Evolutionary conservation across 2,329 filamentous ascomycete genomes (phyloP).

Genomic region (Rutstroemia sp.): DNA sequence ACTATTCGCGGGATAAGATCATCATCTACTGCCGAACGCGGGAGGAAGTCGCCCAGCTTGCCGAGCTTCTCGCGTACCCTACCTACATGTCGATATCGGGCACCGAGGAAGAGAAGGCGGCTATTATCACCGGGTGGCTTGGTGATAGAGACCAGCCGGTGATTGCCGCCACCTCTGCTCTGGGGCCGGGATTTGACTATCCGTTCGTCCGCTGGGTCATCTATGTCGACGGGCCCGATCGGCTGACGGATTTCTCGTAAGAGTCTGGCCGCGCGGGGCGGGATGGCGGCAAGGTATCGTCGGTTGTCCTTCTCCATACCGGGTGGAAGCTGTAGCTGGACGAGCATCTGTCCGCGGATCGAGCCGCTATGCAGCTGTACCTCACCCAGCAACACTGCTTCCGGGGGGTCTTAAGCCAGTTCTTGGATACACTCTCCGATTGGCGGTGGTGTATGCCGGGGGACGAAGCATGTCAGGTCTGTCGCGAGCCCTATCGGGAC

Average conservation of each 20-base stretch:
- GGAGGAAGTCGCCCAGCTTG: neutral
- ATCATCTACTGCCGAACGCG: conserved; percentile 13
- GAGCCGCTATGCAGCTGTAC: conserved; percentile 12
- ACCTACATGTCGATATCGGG: no score
- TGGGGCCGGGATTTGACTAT: conserved; percentile 7
- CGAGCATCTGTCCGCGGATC: neutral
- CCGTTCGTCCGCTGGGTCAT: conserved; percentile 3
- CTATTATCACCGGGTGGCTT: conserved; percentile 9
- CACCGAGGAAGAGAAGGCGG: conserved; percentile 7
- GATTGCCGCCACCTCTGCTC: conserved; percentile 9
- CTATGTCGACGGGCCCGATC: conserved; percentile 1
- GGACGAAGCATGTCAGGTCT: no score
- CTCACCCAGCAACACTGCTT: conserved; percentile 8
- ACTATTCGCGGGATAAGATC: conserved; percentile 10
- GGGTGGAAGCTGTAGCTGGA: neutral
- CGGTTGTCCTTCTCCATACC: conserved; percentile 7
- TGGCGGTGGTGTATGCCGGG: conserved; percentile 11
- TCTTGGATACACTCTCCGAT: conserved; percentile 9
- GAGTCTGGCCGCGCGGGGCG: conserved; percentile 6
- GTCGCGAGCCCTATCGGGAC: no score
- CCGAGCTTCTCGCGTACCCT: no score
- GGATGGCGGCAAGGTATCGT: conserved; percentile 6
- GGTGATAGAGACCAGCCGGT: neutral
- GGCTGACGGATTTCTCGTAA: conserved; percentile 10
- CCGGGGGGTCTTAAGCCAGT: conserved; percentile 12